These are phyloP conservation scores for Cicer pinnatifidum DNA, from an alignment of 306 rosid species.

Conservation along the genomic window DNA sequence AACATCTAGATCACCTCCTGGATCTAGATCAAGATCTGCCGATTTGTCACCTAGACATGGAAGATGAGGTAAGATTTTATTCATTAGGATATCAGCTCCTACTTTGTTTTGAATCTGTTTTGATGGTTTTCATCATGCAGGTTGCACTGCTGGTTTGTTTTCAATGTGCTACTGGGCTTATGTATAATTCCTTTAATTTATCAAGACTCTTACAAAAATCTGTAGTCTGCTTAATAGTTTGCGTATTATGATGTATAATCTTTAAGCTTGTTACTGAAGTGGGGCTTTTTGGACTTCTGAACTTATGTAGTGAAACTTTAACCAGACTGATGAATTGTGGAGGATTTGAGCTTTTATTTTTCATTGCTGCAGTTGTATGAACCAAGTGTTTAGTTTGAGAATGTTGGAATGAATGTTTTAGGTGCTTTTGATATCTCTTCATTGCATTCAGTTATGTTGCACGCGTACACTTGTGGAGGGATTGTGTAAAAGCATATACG, in stretches of 20 bases:
- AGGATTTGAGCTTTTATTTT: background rate
- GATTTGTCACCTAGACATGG: constrained; percentile 75
- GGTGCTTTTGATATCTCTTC: background rate
- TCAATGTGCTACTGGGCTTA: constrained; percentile 41
- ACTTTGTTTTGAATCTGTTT: constrained; percentile 23
- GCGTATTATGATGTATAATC: constrained; percentile 17
- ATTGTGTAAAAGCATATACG: too few relatives aligned
- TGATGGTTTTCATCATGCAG: constrained; percentile 41
- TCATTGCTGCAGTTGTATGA: constrained; percentile 12
- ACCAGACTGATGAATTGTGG: constrained; percentile 20
- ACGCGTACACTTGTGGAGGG: too few relatives aligned
- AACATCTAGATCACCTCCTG: constrained; percentile 81
- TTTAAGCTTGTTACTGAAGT: constrained; percentile 15
- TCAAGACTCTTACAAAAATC: constrained; percentile 27
- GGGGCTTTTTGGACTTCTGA: constrained; percentile 17
- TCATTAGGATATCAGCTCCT: background rate
- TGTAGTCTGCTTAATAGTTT: constrained; percentile 38
- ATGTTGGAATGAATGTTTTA: background rate
- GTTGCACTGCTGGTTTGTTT: constrained; percentile 36
- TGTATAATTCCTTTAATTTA: constrained; percentile 39
- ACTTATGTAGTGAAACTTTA: constrained; percentile 12
- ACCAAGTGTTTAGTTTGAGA: background rate
- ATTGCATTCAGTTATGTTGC: too few relatives aligned
- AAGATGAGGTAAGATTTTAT: constrained; percentile 55
- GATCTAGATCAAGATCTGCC: constrained; percentile 78